These are phyloP conservation scores for Oleoguttula mirabilis DNA, from an alignment of 495 filamentous ascomycete species.

Conservation along the genomic window DNA sequence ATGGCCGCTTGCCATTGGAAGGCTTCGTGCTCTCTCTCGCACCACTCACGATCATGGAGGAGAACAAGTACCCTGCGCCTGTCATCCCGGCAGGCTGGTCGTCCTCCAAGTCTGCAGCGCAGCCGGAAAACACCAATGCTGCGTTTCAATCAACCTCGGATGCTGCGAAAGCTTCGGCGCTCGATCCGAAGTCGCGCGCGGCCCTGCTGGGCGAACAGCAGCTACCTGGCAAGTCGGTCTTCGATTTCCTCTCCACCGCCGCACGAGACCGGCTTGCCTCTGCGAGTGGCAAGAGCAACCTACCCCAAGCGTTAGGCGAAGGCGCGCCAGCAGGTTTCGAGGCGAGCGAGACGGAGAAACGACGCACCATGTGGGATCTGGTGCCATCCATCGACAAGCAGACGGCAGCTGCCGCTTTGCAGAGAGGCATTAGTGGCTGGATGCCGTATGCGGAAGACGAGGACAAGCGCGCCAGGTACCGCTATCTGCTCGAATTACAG, in stretches of 20 bases:
- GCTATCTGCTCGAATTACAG: conserved; percentile 63
- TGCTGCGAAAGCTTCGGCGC: conserved; percentile 58
- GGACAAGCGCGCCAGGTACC: conserved; percentile 64
- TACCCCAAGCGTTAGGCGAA: conserved; percentile 69
- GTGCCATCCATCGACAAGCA: conserved; percentile 65
- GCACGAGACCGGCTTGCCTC: conserved; percentile 65
- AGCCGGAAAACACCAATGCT: conserved; percentile 25
- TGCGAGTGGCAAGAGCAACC: conserved; percentile 59
- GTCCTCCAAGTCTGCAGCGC: conserved; percentile 44
- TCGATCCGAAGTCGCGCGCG: conserved; percentile 71
- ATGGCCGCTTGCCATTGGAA: conserved; percentile 73
- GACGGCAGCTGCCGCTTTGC: conserved; percentile 61
- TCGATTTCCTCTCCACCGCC: conserved; percentile 79
- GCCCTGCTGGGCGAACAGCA: conserved; percentile 69
- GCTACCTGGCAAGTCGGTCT: conserved; percentile 85
- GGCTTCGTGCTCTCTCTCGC: conserved; percentile 66
- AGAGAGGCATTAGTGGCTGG: conserved; percentile 54
- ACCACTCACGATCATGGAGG: conserved; percentile 39
- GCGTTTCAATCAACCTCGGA: conserved; percentile 58
- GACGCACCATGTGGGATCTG: conserved; percentile 47
- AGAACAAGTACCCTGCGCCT: conserved; percentile 60
- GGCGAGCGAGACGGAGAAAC: conserved; percentile 39
- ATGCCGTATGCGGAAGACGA: conserved; percentile 82
- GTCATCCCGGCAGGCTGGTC: conserved; percentile 66
- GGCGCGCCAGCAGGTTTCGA: conserved; percentile 48